These are phyloP conservation scores for Panicum virgatum DNA, from an alignment of 202 grass and related monocot species.

Conservation along the genomic window DNA sequence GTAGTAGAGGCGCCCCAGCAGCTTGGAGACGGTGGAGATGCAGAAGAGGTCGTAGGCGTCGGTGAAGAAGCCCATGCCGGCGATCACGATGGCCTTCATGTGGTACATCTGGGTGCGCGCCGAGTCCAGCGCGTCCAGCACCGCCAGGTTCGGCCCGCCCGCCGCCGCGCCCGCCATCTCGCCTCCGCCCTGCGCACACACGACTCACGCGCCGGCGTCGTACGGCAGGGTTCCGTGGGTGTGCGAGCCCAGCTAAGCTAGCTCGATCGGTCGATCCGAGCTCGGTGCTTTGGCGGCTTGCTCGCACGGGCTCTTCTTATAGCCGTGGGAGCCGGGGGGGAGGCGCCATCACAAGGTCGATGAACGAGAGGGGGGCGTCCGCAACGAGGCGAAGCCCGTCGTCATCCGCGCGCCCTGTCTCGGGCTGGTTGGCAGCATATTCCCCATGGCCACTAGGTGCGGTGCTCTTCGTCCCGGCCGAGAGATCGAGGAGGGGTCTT, in stretches of 20 bases:
- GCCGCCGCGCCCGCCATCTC: background rate
- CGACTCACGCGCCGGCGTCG: too few species aligned
- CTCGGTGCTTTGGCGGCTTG: conserved; percentile 2
- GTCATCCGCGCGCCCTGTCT: background rate
- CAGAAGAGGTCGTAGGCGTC: conserved; percentile 82
- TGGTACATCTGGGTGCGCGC: conserved; percentile 57
- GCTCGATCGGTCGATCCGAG: background rate
- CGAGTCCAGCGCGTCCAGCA: conserved; percentile 48
- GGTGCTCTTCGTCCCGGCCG: too few species aligned
- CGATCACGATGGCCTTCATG: conserved; percentile 63
- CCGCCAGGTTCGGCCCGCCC: conserved; percentile 35
- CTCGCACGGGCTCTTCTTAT: conserved; percentile 17
- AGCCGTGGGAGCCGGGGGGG: background rate
- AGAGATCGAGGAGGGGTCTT: background rate
- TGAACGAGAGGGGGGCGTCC: conserved; percentile 38
- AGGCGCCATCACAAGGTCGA: conserved; percentile 19
- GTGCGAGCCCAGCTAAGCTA: background rate
- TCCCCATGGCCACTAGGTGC: background rate
- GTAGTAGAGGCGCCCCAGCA: conserved; percentile 54
- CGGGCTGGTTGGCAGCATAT: conserved; percentile 29
- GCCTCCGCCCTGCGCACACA: too few species aligned
- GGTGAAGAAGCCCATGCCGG: conserved; percentile 88
- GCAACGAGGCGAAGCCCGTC: conserved; percentile 15
- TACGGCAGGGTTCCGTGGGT: too few species aligned
- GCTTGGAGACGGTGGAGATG: conserved; percentile 57